Evolutionary conservation across 352 stramenopile species (phyloP), one percentile per base, ranked within the genome.

Genomic region (Globisporangium mamillatum): DNA sequence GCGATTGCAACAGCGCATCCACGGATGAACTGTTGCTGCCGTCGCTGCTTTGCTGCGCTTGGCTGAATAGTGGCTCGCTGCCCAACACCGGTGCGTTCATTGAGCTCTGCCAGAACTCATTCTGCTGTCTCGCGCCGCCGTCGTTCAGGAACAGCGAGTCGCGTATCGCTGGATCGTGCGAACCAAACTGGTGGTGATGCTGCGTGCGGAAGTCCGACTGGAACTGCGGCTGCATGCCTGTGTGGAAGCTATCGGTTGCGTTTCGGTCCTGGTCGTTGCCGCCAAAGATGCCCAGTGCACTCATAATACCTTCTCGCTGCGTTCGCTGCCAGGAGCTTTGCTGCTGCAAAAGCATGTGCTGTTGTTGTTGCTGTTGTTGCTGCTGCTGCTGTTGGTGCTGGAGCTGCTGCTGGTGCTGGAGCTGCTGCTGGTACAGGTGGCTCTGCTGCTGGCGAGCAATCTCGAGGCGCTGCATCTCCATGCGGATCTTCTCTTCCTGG

Each of bases 401-500:
- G 22, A 75, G 73, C 41, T 79, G 71, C n/a, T 78, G 73, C n/a
- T 80, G 75, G 22, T 84, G 78, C 41, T 77, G 74, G 36, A 84
- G 73, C 41, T 88, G 81, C 53, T 85, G 77, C 54, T 88, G 80
- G 61, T 77, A 86, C 54, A 88, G 61, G 34, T 88, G 81, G 29
- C 73, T 79, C 53, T 91, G 82, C 32, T 92, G 86, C 61, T 92
- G 82, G 54, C 84, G 81, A 27, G 78, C 84, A 10, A 92, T 75
- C 66, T 94, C 84, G 55, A 95, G 64, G 14, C 84, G 73, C 69
- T 93, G 84, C 85, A 94, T 93, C 63, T 95, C 86, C 62, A 93
- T 76, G 6, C 84, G 84, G 53, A 93, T 90, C 64, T 95, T 90
- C 67, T 93, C 82, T 67, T 92, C 80, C 52, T 89, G 82, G 58